phyloP scores from a whole-genome alignment of 176 grass and related monocot species.

The Triticum monococcum region DNA sequence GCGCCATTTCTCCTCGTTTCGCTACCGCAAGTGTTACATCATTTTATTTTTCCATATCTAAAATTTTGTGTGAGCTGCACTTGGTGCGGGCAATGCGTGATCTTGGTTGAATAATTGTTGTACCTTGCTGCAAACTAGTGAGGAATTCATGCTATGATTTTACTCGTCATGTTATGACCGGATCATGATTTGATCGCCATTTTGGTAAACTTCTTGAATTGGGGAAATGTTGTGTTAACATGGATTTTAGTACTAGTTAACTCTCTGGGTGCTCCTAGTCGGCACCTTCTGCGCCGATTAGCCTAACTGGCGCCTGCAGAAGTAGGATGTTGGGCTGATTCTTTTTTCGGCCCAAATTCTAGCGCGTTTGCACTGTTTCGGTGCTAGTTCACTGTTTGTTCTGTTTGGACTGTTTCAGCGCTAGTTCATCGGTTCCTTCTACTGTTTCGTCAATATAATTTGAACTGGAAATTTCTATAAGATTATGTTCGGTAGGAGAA shows the following conservation, averaged over 20 bases:
- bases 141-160: constrained; percentile 34
- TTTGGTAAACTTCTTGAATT: neutral
- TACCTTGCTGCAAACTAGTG: constrained; percentile 33
- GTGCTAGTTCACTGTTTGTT: no score
- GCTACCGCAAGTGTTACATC: neutral
- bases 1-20: neutral
- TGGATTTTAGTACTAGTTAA: neutral
- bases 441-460: no score
- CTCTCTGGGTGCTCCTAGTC: no score
- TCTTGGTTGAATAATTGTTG: constrained; percentile 44
- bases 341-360: no score
- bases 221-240: neutral
- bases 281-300: no score
- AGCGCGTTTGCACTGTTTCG: no score
- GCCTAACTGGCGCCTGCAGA: no score
- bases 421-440: no score
- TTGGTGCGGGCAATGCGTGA: constrained; percentile 21
- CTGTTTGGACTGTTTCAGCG: no score
- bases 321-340: no score
- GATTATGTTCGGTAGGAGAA: no score
- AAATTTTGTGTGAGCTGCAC: constrained; percentile 28
- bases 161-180: constrained; percentile 17
- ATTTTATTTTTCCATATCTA: neutral
- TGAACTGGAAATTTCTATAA: no score
- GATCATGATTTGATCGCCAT: neutral